Base-by-base conservation (phyloP, 1,284 basidiomycete genomes). In the Coriolopsis trogii region DNA sequence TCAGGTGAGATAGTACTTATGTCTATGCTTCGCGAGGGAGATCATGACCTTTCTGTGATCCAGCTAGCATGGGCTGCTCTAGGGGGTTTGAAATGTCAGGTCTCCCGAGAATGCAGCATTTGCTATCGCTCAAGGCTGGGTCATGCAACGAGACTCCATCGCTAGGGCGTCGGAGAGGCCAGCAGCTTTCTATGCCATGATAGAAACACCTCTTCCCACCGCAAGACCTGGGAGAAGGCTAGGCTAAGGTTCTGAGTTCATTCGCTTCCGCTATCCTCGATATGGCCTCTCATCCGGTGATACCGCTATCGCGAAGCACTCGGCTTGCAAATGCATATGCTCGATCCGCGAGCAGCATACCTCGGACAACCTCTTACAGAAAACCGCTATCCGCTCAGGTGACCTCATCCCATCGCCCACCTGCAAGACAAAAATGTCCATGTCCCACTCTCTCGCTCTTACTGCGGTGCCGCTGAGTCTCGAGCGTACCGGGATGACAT, bases 251-350 rank as follows among this genome's bases (percentile, higher is more conserved):
- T n/a, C n/a, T n/a, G n/a, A n/a, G n/a, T n/a, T n/a, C n/a, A n/a
- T n/a, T n/a, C n/a, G n/a, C n/a, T n/a, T n/a, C n/a, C n/a, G n/a
- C n/a, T n/a, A n/a, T 34, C 42, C 4, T 7, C 41, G 41, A 48
- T 40, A 54, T 37, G 46, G 23, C n/a, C n/a, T n/a, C 25, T 23
- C 12, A 18, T 38, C 15, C 12, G 30, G 34, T 33, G 55, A 57
- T 57, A 51, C 40, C 46, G 41, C 42, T 57, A 57, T 57, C 55
- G 51, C 38, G 55, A 53, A 51, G 55, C n/a, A 8, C 24, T 41
- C 29, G 31, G 23, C 25, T n/a, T 16, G 39, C 34, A 36, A 30
- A 25, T 46, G 25, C 26, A 25, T 34, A 18, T 23, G n/a, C n/a
- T n/a, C n/a, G n/a, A n/a, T n/a, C n/a, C 5, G n/a, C 20, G 18